Conservation (phyloP, 140 eudicot genomes). For the Oenanthe javanica region DNA sequence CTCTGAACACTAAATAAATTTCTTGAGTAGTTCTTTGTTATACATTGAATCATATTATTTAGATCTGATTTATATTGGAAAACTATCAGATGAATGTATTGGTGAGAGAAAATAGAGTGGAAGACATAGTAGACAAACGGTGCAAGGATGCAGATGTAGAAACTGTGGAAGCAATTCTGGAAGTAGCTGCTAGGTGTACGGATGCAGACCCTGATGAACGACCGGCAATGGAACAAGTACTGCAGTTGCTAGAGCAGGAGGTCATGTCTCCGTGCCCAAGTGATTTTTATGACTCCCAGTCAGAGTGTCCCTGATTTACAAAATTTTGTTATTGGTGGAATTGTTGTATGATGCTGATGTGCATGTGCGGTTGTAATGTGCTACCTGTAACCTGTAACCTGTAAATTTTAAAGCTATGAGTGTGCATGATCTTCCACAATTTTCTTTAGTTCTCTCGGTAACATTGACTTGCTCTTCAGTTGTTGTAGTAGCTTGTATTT, state of each 20-base stretch:
- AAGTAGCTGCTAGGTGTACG: conserved; percentile 82
- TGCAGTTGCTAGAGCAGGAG: conserved; percentile 86
- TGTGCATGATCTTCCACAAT: not conserved
- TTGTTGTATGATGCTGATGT: not conserved
- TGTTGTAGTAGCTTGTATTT: not conserved
- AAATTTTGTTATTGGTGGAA: not conserved
- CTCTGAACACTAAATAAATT: not conserved
- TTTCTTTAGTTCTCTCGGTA: not conserved
- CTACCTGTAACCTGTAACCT: not conserved
- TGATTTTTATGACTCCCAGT: conserved; percentile 86
- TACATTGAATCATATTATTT: not conserved
- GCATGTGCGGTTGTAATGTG: not conserved
- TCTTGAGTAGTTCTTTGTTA: not conserved
- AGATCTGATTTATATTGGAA: not conserved
- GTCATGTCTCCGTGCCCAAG: conserved; percentile 95
- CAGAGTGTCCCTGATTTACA: conserved; percentile 63
- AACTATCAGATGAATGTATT: conserved; percentile 61
- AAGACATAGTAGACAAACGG: conserved; percentile 64
- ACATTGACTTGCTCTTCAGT: not conserved
- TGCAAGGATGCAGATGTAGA: conserved; percentile 66
- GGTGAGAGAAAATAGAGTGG: conserved; percentile 60
- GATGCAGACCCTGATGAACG: conserved; percentile 74
- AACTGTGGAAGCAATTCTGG: conserved; percentile 77
- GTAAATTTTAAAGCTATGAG: not conserved
- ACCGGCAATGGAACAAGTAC: conserved; percentile 75